Conservation (phyloP, 1,284 basidiomycete genomes). For the Ceratobasidium sp. region DNA sequence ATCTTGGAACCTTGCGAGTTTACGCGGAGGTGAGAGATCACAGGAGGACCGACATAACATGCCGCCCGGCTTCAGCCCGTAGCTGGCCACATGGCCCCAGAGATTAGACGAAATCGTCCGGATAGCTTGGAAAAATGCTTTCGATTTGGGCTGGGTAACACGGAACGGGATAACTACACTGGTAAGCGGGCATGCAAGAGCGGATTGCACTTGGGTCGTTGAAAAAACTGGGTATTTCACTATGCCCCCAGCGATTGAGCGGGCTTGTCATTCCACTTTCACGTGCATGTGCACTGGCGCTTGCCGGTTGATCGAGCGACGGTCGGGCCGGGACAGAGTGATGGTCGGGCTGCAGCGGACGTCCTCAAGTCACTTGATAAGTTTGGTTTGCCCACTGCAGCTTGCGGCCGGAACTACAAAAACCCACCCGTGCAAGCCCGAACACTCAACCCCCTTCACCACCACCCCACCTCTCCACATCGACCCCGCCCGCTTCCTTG, state of each 20-base stretch:
- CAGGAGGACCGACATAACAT: no score
- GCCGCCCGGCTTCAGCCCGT: no score
- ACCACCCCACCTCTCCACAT: slow-evolving; percentile 26
- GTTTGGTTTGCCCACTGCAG: slow-evolving; percentile 4
- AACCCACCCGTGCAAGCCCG: not conserved
- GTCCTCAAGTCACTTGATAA: slow-evolving; percentile 12
- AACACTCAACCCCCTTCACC: not conserved
- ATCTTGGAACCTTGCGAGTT: no score
- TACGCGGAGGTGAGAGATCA: no score
- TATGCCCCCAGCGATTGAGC: not conserved
- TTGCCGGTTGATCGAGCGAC: not conserved
- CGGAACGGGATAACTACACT: no score
- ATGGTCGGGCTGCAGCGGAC: not conserved
- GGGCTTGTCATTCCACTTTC: not conserved
- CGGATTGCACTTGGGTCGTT: no score
- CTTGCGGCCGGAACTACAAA: slow-evolving; percentile 38
- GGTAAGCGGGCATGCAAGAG: no score
- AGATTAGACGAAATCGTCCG: no score
- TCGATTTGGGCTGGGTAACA: no score
- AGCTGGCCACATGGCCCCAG: no score
- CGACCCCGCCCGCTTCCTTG: slow-evolving; percentile 10
- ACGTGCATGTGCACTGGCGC: slow-evolving; percentile 9
- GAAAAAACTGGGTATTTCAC: no score
- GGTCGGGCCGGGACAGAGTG: slow-evolving; percentile 19
- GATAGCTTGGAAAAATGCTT: no score